Percentiles rank a stretch among this genome's conserved stretches.
Conservation (phyloP, 2,329 filamentous ascomycete species). For the Diaporthe citrichinensis region DNA sequence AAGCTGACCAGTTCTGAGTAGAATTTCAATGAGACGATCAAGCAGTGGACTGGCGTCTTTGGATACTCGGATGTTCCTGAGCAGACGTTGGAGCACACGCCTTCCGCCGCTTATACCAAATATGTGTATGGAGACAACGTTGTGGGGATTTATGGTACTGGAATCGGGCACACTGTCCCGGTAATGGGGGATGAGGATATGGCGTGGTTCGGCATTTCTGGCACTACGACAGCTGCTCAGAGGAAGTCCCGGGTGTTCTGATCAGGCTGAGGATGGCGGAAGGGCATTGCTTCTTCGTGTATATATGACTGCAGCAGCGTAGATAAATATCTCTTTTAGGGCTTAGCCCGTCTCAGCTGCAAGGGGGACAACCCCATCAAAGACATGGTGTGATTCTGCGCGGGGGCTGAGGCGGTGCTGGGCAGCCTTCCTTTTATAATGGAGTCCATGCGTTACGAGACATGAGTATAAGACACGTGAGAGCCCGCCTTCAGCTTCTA, state of each 20-base stretch:
- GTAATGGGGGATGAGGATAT: constrained; percentile 52
- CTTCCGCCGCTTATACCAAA: constrained; percentile 54
- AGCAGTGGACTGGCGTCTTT: constrained; percentile 63
- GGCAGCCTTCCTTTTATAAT: neutral
- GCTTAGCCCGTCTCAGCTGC: constrained; percentile 4
- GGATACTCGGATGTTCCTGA: constrained; percentile 50
- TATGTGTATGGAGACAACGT: constrained; percentile 53
- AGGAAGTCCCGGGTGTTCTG: neutral
- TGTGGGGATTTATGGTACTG: constrained; percentile 52
- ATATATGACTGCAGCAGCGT: neutral
- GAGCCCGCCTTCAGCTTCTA: neutral
- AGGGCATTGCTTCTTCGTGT: neutral
- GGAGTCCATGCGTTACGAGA: neutral
- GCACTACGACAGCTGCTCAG: neutral
- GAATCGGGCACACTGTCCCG: constrained; percentile 53
- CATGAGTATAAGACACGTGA: constrained; percentile 1
- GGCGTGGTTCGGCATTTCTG: constrained; percentile 53
- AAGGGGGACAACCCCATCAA: neutral
- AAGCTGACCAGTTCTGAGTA: constrained; percentile 43
- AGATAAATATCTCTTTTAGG: neutral
- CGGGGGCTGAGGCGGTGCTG: neutral
- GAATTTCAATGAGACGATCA: constrained; percentile 58
- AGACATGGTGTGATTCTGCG: neutral
- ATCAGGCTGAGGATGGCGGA: neutral
- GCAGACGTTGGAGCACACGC: constrained; percentile 50